Conservation (phyloP, 257 asterid species). For the Solanum chmielewskii region DNA sequence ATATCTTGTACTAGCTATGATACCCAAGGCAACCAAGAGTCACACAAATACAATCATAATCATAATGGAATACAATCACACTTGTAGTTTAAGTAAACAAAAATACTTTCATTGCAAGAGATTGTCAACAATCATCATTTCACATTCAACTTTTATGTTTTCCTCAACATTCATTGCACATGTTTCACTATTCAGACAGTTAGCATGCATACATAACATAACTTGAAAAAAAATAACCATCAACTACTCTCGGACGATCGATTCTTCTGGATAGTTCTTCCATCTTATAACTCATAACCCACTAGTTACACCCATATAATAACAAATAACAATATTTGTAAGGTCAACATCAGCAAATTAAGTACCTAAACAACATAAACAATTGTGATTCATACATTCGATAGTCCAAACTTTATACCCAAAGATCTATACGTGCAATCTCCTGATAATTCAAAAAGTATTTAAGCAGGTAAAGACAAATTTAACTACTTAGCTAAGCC, state of each 20-base stretch:
- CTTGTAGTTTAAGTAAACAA: background rate
- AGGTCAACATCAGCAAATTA: background rate
- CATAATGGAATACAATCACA: too few relatives aligned
- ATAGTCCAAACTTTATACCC: background rate
- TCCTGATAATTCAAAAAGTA: background rate
- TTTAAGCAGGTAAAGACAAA: background rate
- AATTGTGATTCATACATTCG: background rate
- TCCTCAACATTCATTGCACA: background rate
- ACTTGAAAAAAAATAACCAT: background rate
- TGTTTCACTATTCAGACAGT: too few relatives aligned
- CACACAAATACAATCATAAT: background rate
- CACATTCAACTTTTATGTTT: background rate
- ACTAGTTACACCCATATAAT: background rate
- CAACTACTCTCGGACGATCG: background rate
- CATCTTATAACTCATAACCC: background rate
- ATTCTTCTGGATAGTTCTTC: too few relatives aligned
- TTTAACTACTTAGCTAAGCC: too few relatives aligned
- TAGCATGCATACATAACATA: too few relatives aligned
- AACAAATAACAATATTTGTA: background rate
- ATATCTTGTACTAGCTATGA: background rate
- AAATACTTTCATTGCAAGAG: background rate
- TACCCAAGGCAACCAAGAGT: background rate
- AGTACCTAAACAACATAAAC: background rate
- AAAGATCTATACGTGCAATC: background rate
- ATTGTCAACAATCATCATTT: background rate